Base-by-base conservation (phyloP, 2,329 filamentous ascomycete genomes). In the Penicillium psychrosexuale region DNA sequence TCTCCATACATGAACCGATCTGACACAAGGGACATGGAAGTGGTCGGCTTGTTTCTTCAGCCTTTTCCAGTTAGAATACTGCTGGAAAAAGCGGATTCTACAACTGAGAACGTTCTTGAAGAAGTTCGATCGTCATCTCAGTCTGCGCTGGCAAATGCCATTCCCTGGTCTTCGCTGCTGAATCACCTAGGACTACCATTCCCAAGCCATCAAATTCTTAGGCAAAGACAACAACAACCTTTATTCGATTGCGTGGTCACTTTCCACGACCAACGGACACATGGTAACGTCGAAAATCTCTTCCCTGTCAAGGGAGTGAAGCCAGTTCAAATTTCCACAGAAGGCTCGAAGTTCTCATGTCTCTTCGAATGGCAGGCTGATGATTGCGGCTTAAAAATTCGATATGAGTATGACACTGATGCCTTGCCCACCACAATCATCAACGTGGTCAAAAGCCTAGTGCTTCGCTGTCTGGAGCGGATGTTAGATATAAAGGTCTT, bases 91-190 rank as follows among this genome's bases (percentile, higher is more conserved):
- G 36, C 12, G 47, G 24, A 55, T 59, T 38, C 33, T 55, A 15
- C 38, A 30, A 38, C 22, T 13, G n/a, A 9, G 28, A 39, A 48
- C 46, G 19, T n/a, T 38, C 28, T 60, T 44, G 33, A 50, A 31
- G 22, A 37, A 0, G 67, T 71, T 0, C 63, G 64, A 40, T 6
- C 19, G 7, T 62, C 61, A 2, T 62, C 60, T 13, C 61, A 63
- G 47, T 47, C 56, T 8, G 67, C 70, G 2, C 56, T 73, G 3
- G 57, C 66, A 3, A 63, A 70, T 34, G 66, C 61, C 2, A 42
- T 72, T 1, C 67, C 68, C 1, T 73, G 68, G 68, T 11, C 67
- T 28, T 57, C 65, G 30, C 66, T 73, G 28, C 56, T 69, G 11
- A n/a, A 59, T 7, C 60, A 62, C 34, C 42, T 69, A 11, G 52